Conservation (phyloP, 2,329 filamentous ascomycete genomes). For the Alternaria panax region DNA sequence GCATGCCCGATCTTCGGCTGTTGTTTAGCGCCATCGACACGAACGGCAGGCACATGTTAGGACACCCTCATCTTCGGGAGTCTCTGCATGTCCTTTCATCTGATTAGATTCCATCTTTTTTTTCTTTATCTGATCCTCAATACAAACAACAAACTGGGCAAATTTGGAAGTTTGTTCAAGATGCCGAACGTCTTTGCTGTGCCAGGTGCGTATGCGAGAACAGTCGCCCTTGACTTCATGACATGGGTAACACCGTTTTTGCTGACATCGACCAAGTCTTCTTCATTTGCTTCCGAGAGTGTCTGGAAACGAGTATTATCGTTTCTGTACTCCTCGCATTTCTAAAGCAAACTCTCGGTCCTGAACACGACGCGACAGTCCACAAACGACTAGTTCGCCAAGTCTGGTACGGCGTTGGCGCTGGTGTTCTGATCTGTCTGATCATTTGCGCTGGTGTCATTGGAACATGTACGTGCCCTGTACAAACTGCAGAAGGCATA, state of each 20-base stretch:
- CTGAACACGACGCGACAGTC: slow-evolving; percentile 65
- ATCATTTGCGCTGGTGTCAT: slow-evolving; percentile 71
- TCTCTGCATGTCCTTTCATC: slow-evolving; percentile 15
- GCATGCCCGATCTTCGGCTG: slow-evolving; percentile 22
- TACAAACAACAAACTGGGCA: not conserved
- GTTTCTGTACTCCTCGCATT: slow-evolving; percentile 87
- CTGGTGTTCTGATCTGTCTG: slow-evolving; percentile 70
- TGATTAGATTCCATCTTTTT: slow-evolving; percentile 31
- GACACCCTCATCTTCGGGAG: not conserved
- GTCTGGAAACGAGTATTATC: slow-evolving; percentile 82
- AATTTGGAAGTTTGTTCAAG: slow-evolving; percentile 26
- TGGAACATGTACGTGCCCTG: slow-evolving; percentile 60
- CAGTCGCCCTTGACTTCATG: not conserved
- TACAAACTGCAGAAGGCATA: no score
- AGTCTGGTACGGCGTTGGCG: slow-evolving; percentile 71
- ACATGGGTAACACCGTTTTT: not conserved
- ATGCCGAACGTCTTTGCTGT: slow-evolving; percentile 77
- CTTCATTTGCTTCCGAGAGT: slow-evolving; percentile 89
- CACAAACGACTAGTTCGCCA: slow-evolving; percentile 75
- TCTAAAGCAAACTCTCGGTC: slow-evolving; percentile 79
- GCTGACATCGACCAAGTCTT: slow-evolving; percentile 63
- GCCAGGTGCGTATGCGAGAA: slow-evolving; percentile 57
- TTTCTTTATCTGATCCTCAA: slow-evolving; percentile 15
- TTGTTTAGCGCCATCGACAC: slow-evolving; percentile 12
- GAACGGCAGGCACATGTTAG: slow-evolving; percentile 4